Conservation (phyloP, 2,329 filamentous ascomycete genomes). For the Clonostachys solani region DNA sequence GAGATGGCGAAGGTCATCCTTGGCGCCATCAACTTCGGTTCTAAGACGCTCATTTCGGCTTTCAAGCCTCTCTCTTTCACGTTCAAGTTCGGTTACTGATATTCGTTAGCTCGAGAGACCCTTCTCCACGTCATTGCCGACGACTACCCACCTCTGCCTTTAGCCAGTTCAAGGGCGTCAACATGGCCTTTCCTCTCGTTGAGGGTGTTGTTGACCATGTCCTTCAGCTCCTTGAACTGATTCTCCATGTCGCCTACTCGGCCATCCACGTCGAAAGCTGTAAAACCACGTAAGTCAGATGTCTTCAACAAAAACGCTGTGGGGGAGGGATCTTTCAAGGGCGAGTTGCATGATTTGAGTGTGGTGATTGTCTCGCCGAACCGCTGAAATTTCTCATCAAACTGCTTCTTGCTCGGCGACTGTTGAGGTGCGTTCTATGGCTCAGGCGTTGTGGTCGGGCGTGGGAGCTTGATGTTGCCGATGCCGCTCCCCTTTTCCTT, state of each 20-base stretch:
- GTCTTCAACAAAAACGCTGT: conserved; percentile 63
- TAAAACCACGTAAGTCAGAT: conserved; percentile 62
- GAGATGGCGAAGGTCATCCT: conserved; percentile 26
- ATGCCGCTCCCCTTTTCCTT: conserved; percentile 1
- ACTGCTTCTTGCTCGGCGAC: conserved; percentile 22
- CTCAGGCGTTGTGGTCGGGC: conserved; percentile 9
- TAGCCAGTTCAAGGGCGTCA: conserved; percentile 70
- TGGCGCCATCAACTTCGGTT: conserved; percentile 52
- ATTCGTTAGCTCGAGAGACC: conserved; percentile 4
- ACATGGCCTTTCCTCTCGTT: conserved; percentile 67
- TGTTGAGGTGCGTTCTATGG: conserved; percentile 24
- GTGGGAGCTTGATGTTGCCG: too few relatives aligned
- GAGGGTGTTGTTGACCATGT: conserved; percentile 66
- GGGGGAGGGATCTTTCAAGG: conserved; percentile 30
- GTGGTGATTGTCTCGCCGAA: conserved; percentile 23
- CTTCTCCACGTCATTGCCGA: not conserved
- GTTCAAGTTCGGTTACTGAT: conserved; percentile 44
- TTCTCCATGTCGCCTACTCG: conserved; percentile 73
- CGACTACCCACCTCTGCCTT: conserved; percentile 61
- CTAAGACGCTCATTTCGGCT: conserved; percentile 48
- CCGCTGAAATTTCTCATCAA: conserved; percentile 22
- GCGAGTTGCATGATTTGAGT: conserved; percentile 26
- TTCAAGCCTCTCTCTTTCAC: conserved; percentile 38
- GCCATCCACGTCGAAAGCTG: conserved; percentile 77
- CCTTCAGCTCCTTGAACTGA: conserved; percentile 67